Evolutionary conservation across 257 asterid species (phyloP), one percentile per base, ranked within the genome.

Genomic region (Solanum microdontum): DNA sequence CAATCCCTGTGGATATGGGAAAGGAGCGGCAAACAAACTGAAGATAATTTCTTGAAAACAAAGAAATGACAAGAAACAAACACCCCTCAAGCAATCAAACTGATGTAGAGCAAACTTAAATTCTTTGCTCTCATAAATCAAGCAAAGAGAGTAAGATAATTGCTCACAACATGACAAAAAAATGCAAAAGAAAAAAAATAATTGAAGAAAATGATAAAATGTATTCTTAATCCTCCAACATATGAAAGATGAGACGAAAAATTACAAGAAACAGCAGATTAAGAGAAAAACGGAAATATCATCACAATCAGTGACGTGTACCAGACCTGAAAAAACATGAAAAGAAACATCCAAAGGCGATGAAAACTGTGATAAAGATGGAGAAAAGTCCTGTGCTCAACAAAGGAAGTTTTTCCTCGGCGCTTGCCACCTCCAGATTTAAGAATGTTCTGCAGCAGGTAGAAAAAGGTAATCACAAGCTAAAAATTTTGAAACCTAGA

Each of bases 301-400:
- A 82, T 28, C 26, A 33, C 43, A 28, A 80, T 28, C 69, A 48
- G 85, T 82, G 69, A 48, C 30, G 12, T 86, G 45, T 72, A 51
- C 82, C 92, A 89, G 87, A 97, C 99, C 99, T 97, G 99, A 91
- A 97, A 97, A 98, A 97, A 93, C 93, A 97, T 92, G 89, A 95
- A 33, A 85, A 97, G 97, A 91, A 97, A 97, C 89, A 97, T 93
- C 99, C 99, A 97, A 66, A 97, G 98, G 74, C 99, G 98, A 90
- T 97, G 98, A 84, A 97, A 97, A 91, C 99, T 97, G 90, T 97
- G 99, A 90, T 97, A 97, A 88, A 97, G 98, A 93, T 97, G 99
- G 87, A 97, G 96, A 93, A 93, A 96, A n/a, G 98, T 94, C 87
- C 99, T 91, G 89, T 97, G 99, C 91, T 97, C 99, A 88, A 97